These are phyloP conservation scores for Brassica rapa DNA, from an alignment of 345 rosid genomes.

Conservation along the genomic window DNA sequence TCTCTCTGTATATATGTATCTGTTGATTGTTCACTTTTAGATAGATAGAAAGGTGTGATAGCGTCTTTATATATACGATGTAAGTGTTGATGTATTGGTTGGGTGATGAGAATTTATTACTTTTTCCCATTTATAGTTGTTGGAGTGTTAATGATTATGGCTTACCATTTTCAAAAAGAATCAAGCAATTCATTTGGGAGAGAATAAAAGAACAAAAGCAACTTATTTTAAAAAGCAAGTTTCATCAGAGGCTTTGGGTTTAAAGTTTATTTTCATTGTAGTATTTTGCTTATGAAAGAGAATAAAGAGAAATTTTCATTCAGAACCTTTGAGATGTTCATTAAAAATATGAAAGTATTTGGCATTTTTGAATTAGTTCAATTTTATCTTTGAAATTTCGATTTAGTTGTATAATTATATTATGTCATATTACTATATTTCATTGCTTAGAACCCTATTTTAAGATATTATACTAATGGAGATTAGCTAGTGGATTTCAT, in stretches of 20 bases:
- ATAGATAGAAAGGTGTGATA: background rate
- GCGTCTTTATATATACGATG: background rate
- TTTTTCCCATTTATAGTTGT: background rate
- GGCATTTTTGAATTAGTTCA: background rate
- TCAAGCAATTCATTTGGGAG: background rate
- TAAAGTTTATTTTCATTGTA: background rate
- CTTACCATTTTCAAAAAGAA: background rate
- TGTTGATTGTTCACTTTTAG: slow-evolving; percentile 10
- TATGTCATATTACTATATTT: no score
- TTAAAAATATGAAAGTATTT: background rate
- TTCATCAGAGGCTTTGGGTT: background rate
- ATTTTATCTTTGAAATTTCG: background rate
- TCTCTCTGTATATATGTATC: background rate
- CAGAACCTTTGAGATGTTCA: background rate
- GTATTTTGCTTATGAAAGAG: background rate
- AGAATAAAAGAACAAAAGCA: background rate
- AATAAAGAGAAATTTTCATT: background rate
- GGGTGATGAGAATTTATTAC: slow-evolving; percentile 38
- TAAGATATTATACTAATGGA: background rate
- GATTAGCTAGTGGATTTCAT: no score
- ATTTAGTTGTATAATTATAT: background rate
- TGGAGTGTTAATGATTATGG: background rate
- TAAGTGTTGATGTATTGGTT: slow-evolving; percentile 23
- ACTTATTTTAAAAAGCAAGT: background rate
- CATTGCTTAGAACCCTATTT: background rate